Evolutionary conservation across 2,329 filamentous ascomycete species (phyloP), one percentile per base, ranked within the genome.

Genomic region (Talaromyces amestolkiae): DNA sequence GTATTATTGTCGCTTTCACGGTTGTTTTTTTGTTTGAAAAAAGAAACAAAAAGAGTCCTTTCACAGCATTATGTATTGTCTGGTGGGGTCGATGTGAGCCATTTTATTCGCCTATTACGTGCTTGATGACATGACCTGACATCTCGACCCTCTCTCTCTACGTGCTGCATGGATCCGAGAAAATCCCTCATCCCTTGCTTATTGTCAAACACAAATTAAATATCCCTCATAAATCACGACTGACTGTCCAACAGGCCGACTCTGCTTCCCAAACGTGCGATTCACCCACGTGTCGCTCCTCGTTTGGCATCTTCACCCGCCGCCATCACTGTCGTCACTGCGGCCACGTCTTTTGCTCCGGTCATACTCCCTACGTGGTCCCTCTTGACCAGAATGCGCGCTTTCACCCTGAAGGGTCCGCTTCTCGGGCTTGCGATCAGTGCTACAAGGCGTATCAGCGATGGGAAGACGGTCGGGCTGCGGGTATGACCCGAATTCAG

Each of bases 261-360:
- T 79, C 82, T 63, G 84, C 84, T 67, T 84, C 85, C 63, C 73
- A 79, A 51, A 81, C 78, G 68, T 89, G 87, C 76, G 84, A 85
- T 72, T 84, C 83, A 10, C 81, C 83, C 3, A 82, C 84, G 65
- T 89, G 87, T 76, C 81, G 83, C 59, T 82, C 82, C 49, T 80
- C 82, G 22, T 89, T 89, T 72, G 83, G 84, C 53, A 81, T 88
- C 72, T 86, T 87, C 76, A 81, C 84, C 60, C 86, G 87, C 60
- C 86, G 86, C 65, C 87, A 89, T 72, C 87, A 89, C 76, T 89
- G 87, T 76, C 85, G 87, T 65, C 86, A 87, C 70, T 89, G 87
- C 70, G 87, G 87, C 51, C 84, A 87, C 70, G 84, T 89, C 71
- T 89, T 88, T 73, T 89, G 87, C 77, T 82, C 83, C 66, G 79